A percentile compares a stretch with the other conserved stretches of the same genome.
phyloP scores from a whole-genome alignment of 2,329 filamentous ascomycete genomes.

The Diaporthe caulivora region DNA sequence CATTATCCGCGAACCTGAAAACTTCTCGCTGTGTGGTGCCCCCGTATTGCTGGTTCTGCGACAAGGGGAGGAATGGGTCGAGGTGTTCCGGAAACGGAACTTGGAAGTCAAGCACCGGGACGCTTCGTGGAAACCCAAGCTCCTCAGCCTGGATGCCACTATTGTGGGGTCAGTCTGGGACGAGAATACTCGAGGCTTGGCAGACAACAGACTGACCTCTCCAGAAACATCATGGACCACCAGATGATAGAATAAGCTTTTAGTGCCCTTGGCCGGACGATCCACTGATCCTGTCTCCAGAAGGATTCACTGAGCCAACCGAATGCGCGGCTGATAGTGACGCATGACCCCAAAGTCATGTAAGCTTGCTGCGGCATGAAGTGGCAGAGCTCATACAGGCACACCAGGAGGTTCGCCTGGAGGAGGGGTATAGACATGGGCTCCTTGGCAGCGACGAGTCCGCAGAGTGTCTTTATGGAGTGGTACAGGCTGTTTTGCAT shows the following conservation, averaged over 20 bases:
- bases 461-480: slow-evolving; percentile 45
- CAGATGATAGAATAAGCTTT: slow-evolving; percentile 48
- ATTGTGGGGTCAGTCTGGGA: slow-evolving; percentile 10
- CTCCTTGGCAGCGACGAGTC: slow-evolving; percentile 44
- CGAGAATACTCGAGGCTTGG: neutral
- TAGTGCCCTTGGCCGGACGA: slow-evolving; percentile 41
- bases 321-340: slow-evolving; percentile 46
- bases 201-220: slow-evolving; percentile 43
- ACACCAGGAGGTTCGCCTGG: slow-evolving; percentile 47
- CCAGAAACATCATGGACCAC: slow-evolving; percentile 48
- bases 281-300: slow-evolving; percentile 44
- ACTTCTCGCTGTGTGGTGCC: slow-evolving; percentile 19
- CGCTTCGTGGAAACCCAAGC: slow-evolving; percentile 44
- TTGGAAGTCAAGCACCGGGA: slow-evolving; percentile 38
- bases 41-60: slow-evolving; percentile 36
- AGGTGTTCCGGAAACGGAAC: slow-evolving; percentile 46
- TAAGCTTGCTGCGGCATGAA: slow-evolving; percentile 48
- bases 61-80: slow-evolving; percentile 42
- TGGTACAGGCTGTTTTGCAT: slow-evolving; percentile 45
- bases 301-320: slow-evolving; percentile 45
- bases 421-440: slow-evolving; percentile 44
- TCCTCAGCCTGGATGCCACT: slow-evolving; percentile 46
- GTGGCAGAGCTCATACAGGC: slow-evolving; percentile 47
- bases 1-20: slow-evolving; percentile 42
- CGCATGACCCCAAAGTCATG: slow-evolving; percentile 45